Conservation (phyloP, 2,329 filamentous ascomycete species). For the Aspergillus ibericus region DNA sequence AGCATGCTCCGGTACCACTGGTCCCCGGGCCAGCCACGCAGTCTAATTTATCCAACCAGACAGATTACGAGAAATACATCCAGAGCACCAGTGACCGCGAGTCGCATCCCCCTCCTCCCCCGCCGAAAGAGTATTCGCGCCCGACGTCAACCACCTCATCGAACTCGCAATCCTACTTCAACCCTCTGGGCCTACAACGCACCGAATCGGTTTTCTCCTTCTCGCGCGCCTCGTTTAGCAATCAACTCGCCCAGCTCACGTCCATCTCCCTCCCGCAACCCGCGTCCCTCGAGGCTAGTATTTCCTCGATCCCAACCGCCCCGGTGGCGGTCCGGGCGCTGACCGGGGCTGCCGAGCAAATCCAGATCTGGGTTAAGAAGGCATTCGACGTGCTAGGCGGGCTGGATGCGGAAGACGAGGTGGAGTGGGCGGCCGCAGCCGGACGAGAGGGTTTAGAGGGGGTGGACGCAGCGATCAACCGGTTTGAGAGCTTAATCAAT, state of each 20-base stretch:
- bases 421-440: conserved; percentile 91
- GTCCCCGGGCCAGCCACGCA: conserved; percentile 17
- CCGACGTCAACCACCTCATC: conserved; percentile 29
- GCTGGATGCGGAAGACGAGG: conserved; percentile 91
- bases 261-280: conserved; percentile 87
- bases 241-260: conserved; percentile 87
- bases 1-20: conserved; percentile 25
- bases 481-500: conserved; percentile 86
- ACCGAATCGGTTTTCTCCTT: conserved; percentile 91
- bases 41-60: conserved; percentile 26
- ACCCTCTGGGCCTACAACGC: conserved; percentile 54
- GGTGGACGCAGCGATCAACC: conserved; percentile 68
- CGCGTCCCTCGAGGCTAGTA: conserved; percentile 75
- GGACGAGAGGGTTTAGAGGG: conserved; percentile 60
- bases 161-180: conserved; percentile 44
- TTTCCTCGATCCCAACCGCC: conserved; percentile 81
- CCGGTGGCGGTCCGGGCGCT: conserved; percentile 80
- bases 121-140: conserved; percentile 39
- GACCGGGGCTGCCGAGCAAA: conserved; percentile 85
- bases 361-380: conserved; percentile 89
- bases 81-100: conserved; percentile 37
- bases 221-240: conserved; percentile 87
- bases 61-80: conserved; percentile 46
- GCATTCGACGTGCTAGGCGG: conserved; percentile 85
- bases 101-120: conserved; percentile 31